phyloP scores from a whole-genome alignment of 495 filamentous ascomycete genomes.

The Jackrogersella multiformis region DNA sequence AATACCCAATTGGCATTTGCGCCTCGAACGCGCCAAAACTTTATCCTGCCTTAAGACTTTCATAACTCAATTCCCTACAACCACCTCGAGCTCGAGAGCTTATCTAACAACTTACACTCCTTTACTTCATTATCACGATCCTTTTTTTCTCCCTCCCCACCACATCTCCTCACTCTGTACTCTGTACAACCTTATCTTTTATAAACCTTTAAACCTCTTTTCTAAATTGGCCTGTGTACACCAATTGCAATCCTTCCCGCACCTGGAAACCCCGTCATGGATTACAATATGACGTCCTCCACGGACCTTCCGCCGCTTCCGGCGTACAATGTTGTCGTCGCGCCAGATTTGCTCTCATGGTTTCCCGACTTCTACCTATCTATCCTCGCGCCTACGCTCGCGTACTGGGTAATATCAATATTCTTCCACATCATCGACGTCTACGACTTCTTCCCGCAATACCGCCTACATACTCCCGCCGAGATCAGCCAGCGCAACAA shows the following conservation, averaged over 20 bases:
- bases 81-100: not conserved
- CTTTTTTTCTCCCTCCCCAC: conserved; percentile 22
- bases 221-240: conserved; percentile 11
- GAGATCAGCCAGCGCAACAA: conserved; percentile 88
- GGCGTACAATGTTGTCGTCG: conserved; percentile 70
- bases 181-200: too few relatives aligned
- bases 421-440: conserved; percentile 87
- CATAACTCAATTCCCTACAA: conserved; percentile 1
- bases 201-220: not conserved
- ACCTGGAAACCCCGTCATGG: conserved; percentile 39
- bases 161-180: not conserved
- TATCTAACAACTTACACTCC: conserved; percentile 31
- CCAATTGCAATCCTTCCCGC: not conserved
- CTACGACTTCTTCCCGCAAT: conserved; percentile 82
- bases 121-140: conserved; percentile 39
- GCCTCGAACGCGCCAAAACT: conserved; percentile 28
- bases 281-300: conserved; percentile 45
- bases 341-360: conserved; percentile 74
- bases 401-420: conserved; percentile 89
- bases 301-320: conserved; percentile 80
- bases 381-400: conserved; percentile 77
- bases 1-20: conserved; percentile 16
- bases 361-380: conserved; percentile 83
- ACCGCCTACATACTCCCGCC: conserved; percentile 90
- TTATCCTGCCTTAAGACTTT: conserved; percentile 7